Base-by-base conservation (phyloP, 345 rosid species). In the Rubroshorea leprosula region DNA sequence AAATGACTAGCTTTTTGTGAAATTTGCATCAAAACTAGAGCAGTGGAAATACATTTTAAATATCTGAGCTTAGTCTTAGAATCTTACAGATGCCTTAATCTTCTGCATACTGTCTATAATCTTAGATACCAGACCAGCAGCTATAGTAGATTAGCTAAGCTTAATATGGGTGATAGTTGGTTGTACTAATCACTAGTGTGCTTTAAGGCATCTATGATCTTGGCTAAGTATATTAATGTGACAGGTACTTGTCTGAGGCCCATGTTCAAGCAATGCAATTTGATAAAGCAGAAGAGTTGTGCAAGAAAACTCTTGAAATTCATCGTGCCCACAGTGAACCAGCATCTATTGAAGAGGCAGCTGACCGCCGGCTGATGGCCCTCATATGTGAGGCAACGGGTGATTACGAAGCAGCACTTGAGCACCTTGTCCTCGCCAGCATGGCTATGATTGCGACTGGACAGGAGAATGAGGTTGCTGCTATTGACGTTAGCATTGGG, bases 191-290 rank as follows among this genome's bases (percentile, higher is more conserved):
- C n/a, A n/a, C n/a, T n/a, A 23, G 51, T 19, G 2, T 7, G 20
- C 20, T 20, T 48, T 5, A 48, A 19, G 51, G n/a, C n/a, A n/a
- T 19, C 19, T 23, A 55, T 61, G 20, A 18, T 55, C 48, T 17
- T 65, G 52, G 35, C 35, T 29, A 9, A 35, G 7, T 35, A 35
- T 35, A 13, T 35, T 35, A 54, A 69, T 55, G 35, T 57, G 63
- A 8, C 78, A 94, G 99, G 80, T 94, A 90, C 74, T 77, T 94
- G 55, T 92, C 97, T 5, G 99, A 94, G 81, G 96, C 97, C 14
- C 88, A 85, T 66, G 99, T 94, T 68, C 99, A 94, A 54, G 99
- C 97, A 52, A 87, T 94, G 99, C 95, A 90, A 67, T 94, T 94
- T 68, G 90, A 86, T 60, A 86, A 86, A 80, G 99, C 99, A 0